Evolutionary conservation across 2,329 filamentous ascomycete species (phyloP), one percentile per base, ranked within the genome.

Genomic region (Colletotrichum tofieldiae): DNA sequence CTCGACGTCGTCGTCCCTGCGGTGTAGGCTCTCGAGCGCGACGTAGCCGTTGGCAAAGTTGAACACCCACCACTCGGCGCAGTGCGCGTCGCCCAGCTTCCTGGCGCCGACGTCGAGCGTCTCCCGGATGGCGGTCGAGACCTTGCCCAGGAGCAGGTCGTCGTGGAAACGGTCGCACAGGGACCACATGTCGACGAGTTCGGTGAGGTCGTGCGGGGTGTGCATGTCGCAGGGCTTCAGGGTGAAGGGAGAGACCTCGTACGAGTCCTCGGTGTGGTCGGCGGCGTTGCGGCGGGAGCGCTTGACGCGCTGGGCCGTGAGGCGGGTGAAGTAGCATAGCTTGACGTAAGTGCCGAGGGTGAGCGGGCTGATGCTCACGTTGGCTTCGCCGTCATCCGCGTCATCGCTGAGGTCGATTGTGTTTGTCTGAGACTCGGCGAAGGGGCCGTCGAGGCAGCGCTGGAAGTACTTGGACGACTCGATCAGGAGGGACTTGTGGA

Each of bases 381-480:
- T 51, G 45, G 18, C n/a, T 16, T n/a, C n/a, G 60, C n/a, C 45
- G 16, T 7, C 58, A 29, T 49, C 29, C 12, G 11, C n/a, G 58
- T 41, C 58, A 26, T 71, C 68, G 64, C 68, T 41, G 35, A 71
- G 68, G 58, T 63, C 68, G 68, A 71, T 63, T 11, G 65, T 62
- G 68, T 71, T 71, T 32, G 65, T 62, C 35, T 11, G 20, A 41
- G 68, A 71, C 51, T 71, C 68, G 32, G 68, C 26, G 23, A 62
- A 71, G 32, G 65, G 58, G 11, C 68, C 68, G 11, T 49, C 35
- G 68, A 71, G 68, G n/a, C 68, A 71, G 68, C 68, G 68, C 43
- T 68, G 68, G 51, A 71, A 71, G 43, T 71, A 71, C 49, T 71
- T 71, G 45, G 68, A 71, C 32, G 68, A 71, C 65, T 71, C 68